Conservation (phyloP, 2,329 filamentous ascomycete genomes). For the Aspergillus viridinutans region DNA sequence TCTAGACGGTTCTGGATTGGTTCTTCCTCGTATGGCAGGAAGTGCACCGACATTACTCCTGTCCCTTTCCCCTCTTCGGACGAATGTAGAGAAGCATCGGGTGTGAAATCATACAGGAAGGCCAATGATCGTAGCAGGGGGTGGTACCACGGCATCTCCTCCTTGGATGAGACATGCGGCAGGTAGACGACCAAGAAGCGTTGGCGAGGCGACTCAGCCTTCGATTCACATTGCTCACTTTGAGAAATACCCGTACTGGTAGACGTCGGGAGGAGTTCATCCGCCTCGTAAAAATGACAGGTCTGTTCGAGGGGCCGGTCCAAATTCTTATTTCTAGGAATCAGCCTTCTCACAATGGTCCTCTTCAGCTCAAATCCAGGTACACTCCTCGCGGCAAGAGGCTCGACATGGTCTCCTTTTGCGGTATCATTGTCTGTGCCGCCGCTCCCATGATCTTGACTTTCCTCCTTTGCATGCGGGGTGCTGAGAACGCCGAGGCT, state of each 20-base stretch:
- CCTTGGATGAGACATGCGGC: slow-evolving; percentile 61
- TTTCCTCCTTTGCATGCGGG: slow-evolving; percentile 28
- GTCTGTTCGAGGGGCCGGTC: slow-evolving; percentile 77
- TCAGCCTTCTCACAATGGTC: slow-evolving; percentile 68
- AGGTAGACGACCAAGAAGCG: slow-evolving; percentile 65
- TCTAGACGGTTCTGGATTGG: slow-evolving; percentile 36
- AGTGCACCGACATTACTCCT: slow-evolving; percentile 49
- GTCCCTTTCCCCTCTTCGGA: slow-evolving; percentile 24
- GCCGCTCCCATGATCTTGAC: slow-evolving; percentile 7
- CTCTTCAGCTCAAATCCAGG: slow-evolving; percentile 47
- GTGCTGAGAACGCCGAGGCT: slow-evolving; percentile 40
- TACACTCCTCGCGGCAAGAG: slow-evolving; percentile 20
- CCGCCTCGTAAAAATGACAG: slow-evolving; percentile 61
- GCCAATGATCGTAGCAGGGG: slow-evolving; percentile 70
- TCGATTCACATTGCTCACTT: slow-evolving; percentile 15
- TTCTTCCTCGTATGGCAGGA: slow-evolving; percentile 43
- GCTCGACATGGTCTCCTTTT: slow-evolving; percentile 6
- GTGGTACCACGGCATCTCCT: slow-evolving; percentile 81
- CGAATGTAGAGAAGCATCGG: slow-evolving; percentile 9
- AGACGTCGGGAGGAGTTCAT: not conserved
- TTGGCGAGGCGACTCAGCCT: slow-evolving; percentile 10
- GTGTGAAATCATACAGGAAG: slow-evolving; percentile 60
- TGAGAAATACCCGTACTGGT: slow-evolving; percentile 2
- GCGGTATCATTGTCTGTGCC: not conserved
- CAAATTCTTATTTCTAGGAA: slow-evolving; percentile 75